Evolutionary conservation across 225 moss, liverwort and hornwort genomes (phyloP), one percentile per base, ranked within the genome.

Genomic region (Anthoceros angustus): DNA sequence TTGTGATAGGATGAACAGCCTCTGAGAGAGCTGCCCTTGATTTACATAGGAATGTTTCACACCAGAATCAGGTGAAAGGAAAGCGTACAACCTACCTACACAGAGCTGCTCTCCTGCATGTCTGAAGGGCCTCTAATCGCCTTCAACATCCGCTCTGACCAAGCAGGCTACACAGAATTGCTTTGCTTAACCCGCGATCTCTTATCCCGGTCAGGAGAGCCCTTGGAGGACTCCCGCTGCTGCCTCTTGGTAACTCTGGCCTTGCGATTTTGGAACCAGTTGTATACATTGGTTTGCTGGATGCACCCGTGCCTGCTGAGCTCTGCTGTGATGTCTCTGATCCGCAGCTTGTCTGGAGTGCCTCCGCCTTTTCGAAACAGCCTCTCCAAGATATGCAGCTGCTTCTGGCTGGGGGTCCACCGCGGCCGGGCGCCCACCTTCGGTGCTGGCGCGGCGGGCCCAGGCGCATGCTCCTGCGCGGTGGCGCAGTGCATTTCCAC

Each of bases 401-500:
- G 95, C 66, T 68, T 85, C 50, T 84, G 85, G 64, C 85, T 87
- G 41, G 95, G 88, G n/a, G 82, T 91, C 95, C 95, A 95, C 60
- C 95, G 79, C 79, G 86, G 86, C 72, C 95, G 75, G 74, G 92
- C 87, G 48, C 87, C 84, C 20, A 88, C 82, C 78, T 92, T 98
- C 1, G 32, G 55, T 92, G 89, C 64, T 78, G 89, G 14, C 92
- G 89, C 18, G 18, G 55, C 55, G 55, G 23, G 55, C 23, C 55
- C 55, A 55, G 18, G 18, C 45, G 87, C 71, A 66, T 86, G 95
- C 72, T 86, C 84, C 43, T 83, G 83, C 39, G 86, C 80, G 76
- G 87, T 86, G 40, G 91, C 95, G 76, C 91, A 88, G 72, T 98
- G 95, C 95, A 98, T 88, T 71, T 98, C 91, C 68, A 92, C 95